Evolutionary conservation across 2,329 filamentous ascomycete species (phyloP).

Genomic region (Lecanoromycetidae sp.): DNA sequence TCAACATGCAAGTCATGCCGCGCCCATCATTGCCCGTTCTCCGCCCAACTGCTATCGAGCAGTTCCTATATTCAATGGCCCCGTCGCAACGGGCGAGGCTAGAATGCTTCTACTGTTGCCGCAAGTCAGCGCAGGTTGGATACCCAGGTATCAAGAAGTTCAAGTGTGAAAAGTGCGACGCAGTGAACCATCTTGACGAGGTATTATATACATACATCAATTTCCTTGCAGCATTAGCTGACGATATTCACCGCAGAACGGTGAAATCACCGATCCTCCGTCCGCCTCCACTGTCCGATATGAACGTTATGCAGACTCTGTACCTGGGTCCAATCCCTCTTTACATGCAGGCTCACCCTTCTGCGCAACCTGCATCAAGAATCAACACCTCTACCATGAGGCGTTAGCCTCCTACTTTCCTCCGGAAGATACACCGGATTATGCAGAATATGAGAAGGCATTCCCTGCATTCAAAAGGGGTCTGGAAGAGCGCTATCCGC

Average conservation of each 20-base stretch:
- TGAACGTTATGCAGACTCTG: constrained; percentile 35
- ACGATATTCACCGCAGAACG: constrained; percentile 45
- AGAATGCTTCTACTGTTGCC: constrained; percentile 75
- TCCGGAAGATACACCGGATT: constrained; percentile 51
- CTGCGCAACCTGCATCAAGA: constrained; percentile 73
- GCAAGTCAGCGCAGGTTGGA: constrained; percentile 48
- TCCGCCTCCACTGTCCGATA: constrained; percentile 42
- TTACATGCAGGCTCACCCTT: constrained; percentile 36
- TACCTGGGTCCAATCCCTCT: constrained; percentile 20
- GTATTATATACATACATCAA: constrained; percentile 34
- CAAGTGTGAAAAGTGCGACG: constrained; percentile 66
- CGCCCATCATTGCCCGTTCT: too few species aligned
- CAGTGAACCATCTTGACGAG: constrained; percentile 79
- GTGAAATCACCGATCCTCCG: constrained; percentile 81
- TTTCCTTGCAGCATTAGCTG: background rate
- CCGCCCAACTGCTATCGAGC: too few species aligned
- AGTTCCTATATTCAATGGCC: background rate
- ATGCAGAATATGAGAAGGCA: constrained; percentile 53
- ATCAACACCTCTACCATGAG: constrained; percentile 70
- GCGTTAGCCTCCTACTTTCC: constrained; percentile 71
- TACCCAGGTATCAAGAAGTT: constrained; percentile 52
- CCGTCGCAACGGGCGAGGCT: constrained; percentile 29
- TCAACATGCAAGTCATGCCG: too few species aligned
- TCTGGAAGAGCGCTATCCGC: constrained; percentile 74
- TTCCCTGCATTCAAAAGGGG: constrained; percentile 59